Base-by-base conservation (phyloP, 1,139 yeast species). In the Scheffersomyces illinoinensis region DNA sequence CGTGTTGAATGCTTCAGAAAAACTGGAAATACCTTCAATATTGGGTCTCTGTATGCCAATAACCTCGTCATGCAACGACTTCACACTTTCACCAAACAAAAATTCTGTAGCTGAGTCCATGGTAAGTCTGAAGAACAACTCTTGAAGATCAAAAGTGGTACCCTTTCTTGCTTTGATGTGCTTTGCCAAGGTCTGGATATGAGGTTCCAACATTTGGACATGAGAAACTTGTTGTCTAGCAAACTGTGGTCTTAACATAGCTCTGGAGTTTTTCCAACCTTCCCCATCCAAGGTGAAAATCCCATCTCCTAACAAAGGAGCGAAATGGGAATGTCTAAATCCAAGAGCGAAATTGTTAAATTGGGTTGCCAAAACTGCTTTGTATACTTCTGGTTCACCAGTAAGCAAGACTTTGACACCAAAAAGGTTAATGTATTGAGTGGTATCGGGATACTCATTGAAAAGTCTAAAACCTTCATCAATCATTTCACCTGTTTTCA, bases 171-270 rank as follows among this genome's bases (percentile, higher is more conserved):
- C 68, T 26, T 63, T 61, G 53, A 83, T 63, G 54, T 76, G 79
- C 54, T 72, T 71, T 52, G 76, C 71, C 53, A 84, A 69, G 7
- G 66, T 69, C 64, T 76, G 77, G 20, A 83, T 64, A 61, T 84
- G 86, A n/a, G 77, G 78, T 64, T 83, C 86, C 63, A 85, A 75
- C 46, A 76, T 62, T 59, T 74, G 73, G 52, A 85, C 79, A 62
- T 83, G 87, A 14, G 83, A 77, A 53, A 85, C 79, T 67, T 84
- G 87, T 64, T 84, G 87, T 60, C 86, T 75, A 24, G 84, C 77
- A 69, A 85, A 85, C 69, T 84, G 88, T 0, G 89, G 89, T 59
- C 88, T 76, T 64, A 85, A 77, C 83, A 85, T 74, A 1, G 86
- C 81, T 56, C 89, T 74, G 23, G 87, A 79, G 66, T 84, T 86